Percentiles rank a stretch among this genome's conserved stretches.
These are phyloP conservation scores for Colletotrichum destructivum DNA, from an alignment of 2,329 filamentous ascomycete genomes.

Conservation along the genomic window DNA sequence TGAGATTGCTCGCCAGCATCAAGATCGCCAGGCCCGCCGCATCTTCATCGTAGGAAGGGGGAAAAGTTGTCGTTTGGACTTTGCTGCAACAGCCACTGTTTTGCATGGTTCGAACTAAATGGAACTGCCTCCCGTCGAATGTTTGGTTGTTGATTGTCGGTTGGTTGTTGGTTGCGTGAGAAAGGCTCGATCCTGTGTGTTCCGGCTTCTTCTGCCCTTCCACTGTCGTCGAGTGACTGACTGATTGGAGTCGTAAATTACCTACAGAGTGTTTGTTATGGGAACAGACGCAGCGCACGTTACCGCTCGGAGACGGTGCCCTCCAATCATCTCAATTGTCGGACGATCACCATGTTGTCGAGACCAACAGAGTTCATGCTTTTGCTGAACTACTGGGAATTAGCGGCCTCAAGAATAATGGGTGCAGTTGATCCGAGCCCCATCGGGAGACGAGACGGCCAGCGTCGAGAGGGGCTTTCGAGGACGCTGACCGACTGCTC, in stretches of 20 bases:
- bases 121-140: neutral
- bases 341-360: constrained; percentile 28
- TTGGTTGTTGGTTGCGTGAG: neutral
- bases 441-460: constrained; percentile 26
- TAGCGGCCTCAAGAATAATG: constrained; percentile 17
- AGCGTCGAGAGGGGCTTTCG: constrained; percentile 13
- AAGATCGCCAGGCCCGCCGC: constrained; percentile 7
- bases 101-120: neutral
- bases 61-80: neutral
- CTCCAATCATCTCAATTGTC: constrained; percentile 33
- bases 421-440: constrained; percentile 25
- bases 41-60: neutral
- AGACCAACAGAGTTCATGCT: constrained; percentile 30
- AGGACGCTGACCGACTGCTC: neutral
- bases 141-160: neutral
- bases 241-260: neutral
- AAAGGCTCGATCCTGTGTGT: neutral
- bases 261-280: neutral
- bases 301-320: constrained; percentile 6
- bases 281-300: constrained; percentile 26
- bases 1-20: constrained; percentile 16
- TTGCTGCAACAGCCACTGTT: constrained; percentile 15
- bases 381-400: constrained; percentile 23
- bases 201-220: constrained; percentile 11
- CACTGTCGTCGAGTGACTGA: neutral